Evolutionary conservation across 805 yeast genomes (phyloP), one percentile per base, ranked within the genome.

Genomic region (Maudiozyma serrabonitensis): DNA sequence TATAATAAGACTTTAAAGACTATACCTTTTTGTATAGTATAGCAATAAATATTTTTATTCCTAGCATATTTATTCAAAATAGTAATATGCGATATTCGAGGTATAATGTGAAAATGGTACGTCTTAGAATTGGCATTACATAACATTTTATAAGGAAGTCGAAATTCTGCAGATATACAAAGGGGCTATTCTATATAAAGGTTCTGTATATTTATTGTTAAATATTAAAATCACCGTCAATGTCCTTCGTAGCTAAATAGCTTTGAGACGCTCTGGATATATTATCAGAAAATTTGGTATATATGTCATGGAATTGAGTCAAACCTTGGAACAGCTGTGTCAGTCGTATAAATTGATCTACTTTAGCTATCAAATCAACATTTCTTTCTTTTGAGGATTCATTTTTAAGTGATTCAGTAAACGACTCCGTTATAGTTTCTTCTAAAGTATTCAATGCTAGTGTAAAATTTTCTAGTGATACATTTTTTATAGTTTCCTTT

Each of bases 261-360:
- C 52, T 50, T 44, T 67, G 70, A 47, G 65, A 69, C 56, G 69
- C 71, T 8, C 51, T 56, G 42, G 67, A 66, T 11, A 81, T 60
- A 21, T 64, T 68, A n/a, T 64, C 64, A 1, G 72, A 71, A 60
- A 81, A 82, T 21, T 67, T 70, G n/a, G 68, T 60, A 57, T 79
- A 84, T 1, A 68, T 59, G 0, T 75, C 68, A 47, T 76, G 69
- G 59, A 81, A 84, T 28, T 71, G 69, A 2, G 73, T 65, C 44
- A 83, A 60, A 18, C 74, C 75, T 54, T 73, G 72, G 57, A 84
- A 82, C 16, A 81, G 63, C 0, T 82, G 81, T 44, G 70, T 64
- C 46, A 82, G 56, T 5, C 70, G 71, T 21, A 71, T 67, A 61
- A 84, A 67, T 28, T 73, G 70, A 37, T 77, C 73, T 18, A 79